Evolutionary conservation across 306 rosid species (phyloP).

Genomic region (Geum urbanum): DNA sequence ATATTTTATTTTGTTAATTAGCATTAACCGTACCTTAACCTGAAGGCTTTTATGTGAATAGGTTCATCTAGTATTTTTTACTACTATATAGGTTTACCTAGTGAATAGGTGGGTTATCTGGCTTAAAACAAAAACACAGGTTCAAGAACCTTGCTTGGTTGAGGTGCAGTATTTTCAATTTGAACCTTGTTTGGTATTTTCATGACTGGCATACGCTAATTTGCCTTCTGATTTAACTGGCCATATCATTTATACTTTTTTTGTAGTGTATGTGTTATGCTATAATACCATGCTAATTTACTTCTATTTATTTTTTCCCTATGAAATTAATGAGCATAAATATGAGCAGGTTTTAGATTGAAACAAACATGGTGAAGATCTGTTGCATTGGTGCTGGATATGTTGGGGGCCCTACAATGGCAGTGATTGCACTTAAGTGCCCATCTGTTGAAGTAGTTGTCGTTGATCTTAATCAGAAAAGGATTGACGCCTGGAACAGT

Average conservation of each 20-base stretch:
- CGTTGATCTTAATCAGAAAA: constrained; percentile 74
- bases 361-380: constrained; percentile 87
- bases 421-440: constrained; percentile 92
- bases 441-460: constrained; percentile 82
- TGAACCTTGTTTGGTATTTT: not conserved
- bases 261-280: not conserved
- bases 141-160: not conserved
- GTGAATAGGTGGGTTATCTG: not conserved
- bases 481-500: constrained; percentile 93
- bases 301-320: not conserved
- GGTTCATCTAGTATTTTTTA: not conserved
- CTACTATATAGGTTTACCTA: too few species aligned
- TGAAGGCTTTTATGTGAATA: not conserved
- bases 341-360: constrained; percentile 41
- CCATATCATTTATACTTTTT: too few species aligned
- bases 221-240: not conserved
- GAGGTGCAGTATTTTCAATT: not conserved
- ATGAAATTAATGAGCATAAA: constrained; percentile 26
- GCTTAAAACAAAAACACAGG: not conserved
- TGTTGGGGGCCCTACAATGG: constrained; percentile 99
- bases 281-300: not conserved
- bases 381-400: constrained; percentile 99
- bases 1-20: not conserved
- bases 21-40: too few species aligned
- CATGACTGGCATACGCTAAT: not conserved